Evolutionary conservation across 345 rosid genomes (phyloP).

Genomic region (Triadica sebifera): DNA sequence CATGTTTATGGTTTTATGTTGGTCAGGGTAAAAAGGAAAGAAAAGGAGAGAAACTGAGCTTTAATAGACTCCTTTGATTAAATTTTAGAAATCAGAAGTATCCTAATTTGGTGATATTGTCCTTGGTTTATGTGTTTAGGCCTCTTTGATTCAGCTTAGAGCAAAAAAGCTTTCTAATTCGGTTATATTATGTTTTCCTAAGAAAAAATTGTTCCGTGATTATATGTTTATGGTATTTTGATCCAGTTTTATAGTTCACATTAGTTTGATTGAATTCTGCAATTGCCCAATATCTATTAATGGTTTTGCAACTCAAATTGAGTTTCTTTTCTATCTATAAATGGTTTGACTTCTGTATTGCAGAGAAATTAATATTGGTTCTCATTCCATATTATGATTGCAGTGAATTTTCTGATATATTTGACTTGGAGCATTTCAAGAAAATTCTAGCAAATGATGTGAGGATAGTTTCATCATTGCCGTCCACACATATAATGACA

Average conservation of each 20-base stretch:
- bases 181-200: neutral
- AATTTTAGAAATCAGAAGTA: no score
- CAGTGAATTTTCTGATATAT: constrained; percentile 96
- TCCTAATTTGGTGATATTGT: neutral
- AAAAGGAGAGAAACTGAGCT: neutral
- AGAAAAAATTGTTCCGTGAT: neutral
- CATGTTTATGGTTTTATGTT: no score
- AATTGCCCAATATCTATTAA: neutral
- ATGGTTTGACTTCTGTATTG: neutral
- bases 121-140: neutral
- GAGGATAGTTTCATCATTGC: constrained; percentile 76
- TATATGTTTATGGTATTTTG: neutral
- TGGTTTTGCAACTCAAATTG: constrained; percentile 1
- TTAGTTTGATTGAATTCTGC: constrained; percentile 6
- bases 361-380: neutral
- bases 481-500: constrained; percentile 75
- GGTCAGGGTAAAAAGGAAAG: neutral
- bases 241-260: neutral
- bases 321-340: neutral
- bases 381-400: constrained; percentile 28
- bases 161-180: neutral
- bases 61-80: no score
- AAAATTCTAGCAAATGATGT: constrained; percentile 70
- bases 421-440: constrained; percentile 89
- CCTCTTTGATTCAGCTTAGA: neutral